phyloP scores from a whole-genome alignment of 2,329 filamentous ascomycete species.

The Thielaviopsis musarum region DNA sequence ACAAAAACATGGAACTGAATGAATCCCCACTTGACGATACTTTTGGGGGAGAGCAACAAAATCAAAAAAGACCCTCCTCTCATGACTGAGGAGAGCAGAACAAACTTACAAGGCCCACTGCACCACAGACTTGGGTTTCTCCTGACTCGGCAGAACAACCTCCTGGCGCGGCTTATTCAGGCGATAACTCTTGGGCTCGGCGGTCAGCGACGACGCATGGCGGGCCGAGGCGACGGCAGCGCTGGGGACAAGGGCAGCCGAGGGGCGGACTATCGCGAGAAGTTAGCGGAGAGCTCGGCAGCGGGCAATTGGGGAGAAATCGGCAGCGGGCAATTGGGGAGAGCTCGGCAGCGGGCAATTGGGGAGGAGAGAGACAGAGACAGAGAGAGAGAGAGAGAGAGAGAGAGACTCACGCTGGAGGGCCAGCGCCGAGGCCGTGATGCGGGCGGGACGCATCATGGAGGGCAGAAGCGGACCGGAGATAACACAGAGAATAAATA shows the following conservation, averaged over 20 bases:
- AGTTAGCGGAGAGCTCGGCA: neutral
- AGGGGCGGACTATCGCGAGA: slow-evolving; percentile 41
- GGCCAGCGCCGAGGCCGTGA: slow-evolving; percentile 31
- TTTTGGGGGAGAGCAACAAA: neutral
- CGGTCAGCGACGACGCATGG: slow-evolving; percentile 39
- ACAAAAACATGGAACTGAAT: neutral
- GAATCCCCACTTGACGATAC: neutral
- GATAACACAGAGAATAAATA: neutral
- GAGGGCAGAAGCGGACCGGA: slow-evolving; percentile 15
- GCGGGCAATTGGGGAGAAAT: neutral
- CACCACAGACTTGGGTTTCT: slow-evolving; percentile 60
- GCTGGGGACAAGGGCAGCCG: slow-evolving; percentile 42
- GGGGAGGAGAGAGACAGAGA: too few relatives aligned
- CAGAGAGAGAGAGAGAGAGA: slow-evolving; percentile 8
- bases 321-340: too few relatives aligned
- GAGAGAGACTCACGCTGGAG: slow-evolving; percentile 28
- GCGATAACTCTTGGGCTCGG: slow-evolving; percentile 31
- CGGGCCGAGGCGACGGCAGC: slow-evolving; percentile 47
- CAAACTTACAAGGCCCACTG: slow-evolving; percentile 70
- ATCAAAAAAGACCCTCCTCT: neutral
- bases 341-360: neutral
- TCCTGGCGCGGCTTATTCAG: slow-evolving; percentile 36
- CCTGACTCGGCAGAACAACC: slow-evolving; percentile 62
- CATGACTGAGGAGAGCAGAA: neutral
- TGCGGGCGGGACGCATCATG: slow-evolving; percentile 34